These are phyloP conservation scores for Crassisporium funariophilum DNA, from an alignment of 768 basidiomycete species.

Conservation along the genomic window DNA sequence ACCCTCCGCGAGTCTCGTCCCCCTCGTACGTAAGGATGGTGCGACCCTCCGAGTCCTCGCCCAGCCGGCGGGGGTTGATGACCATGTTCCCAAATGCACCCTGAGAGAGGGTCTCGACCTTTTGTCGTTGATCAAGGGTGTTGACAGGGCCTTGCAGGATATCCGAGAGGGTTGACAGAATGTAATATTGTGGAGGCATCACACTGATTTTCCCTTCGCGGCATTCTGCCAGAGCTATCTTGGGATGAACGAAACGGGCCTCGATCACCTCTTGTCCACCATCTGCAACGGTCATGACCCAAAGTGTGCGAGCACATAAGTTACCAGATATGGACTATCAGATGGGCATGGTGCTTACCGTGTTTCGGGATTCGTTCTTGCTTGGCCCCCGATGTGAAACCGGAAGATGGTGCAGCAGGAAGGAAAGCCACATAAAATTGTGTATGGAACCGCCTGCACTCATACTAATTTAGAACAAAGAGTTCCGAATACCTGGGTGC, in stretches of 20 bases:
- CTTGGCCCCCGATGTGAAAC: constrained; percentile 54
- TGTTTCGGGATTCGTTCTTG: constrained; percentile 64
- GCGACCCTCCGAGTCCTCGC: constrained; percentile 44
- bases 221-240: constrained; percentile 54
- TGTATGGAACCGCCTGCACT: constrained; percentile 65
- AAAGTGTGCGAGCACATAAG: not conserved
- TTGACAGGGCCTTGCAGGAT: constrained; percentile 46
- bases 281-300: constrained; percentile 39
- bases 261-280: constrained; percentile 71
- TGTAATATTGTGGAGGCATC: constrained; percentile 78
- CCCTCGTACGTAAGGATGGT: constrained; percentile 65
- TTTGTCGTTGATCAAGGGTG: constrained; percentile 47
- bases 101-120: constrained; percentile 46
- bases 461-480: not conserved
- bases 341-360: constrained; percentile 30
- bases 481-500: not conserved
- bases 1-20: constrained; percentile 67
- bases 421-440: constrained; percentile 73
- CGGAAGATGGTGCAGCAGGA: constrained; percentile 40
- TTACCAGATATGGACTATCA: not conserved
- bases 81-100: constrained; percentile 65
- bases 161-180: constrained; percentile 59
- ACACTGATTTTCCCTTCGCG: constrained; percentile 51
- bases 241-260: constrained; percentile 65
- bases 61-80: constrained; percentile 51